Evolutionary conservation across 1,284 basidiomycete genomes (phyloP), one percentile per base, ranked within the genome.

Genomic region (Coriolopsis trogii): DNA sequence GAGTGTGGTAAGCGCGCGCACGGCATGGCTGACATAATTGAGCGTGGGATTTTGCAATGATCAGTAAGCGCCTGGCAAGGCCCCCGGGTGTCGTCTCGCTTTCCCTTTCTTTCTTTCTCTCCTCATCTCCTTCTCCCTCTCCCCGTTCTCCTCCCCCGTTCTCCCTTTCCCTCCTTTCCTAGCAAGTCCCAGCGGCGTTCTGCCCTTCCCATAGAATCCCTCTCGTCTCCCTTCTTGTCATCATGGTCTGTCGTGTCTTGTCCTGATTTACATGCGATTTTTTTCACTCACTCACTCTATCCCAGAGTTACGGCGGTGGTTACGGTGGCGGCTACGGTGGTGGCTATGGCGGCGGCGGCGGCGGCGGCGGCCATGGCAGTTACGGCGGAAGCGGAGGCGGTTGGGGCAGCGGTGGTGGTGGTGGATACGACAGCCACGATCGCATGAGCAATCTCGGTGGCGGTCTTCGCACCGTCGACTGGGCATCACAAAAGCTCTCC

Each of bases 381-480:
- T 69, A 73, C 23, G 67, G 72, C 29, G 63, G 70, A 8, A 69
- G 76, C 6, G 73, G 76, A 30, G 74, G 77, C 37, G 74, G 78
- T 9, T 77, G 80, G 33, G 72, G 78, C 12, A 76, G 80, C 37
- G 79, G 84, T 8, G 77, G 84, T 12, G 77, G 82, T 46, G 77
- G 81, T 37, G 77, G 80, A 43, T 72, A 77, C 40, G 74, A 75
- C 55, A 71, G 73, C 60, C 84, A 87, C 52, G 92, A 95, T 76
- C 85, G 81, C 63, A 95, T 95, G 91, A 75, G 79, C 62, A 81
- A 79, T 69, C 84, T 99, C 41, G 96, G 97, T 39, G 85, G 88
- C 48, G 84, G 89, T 46, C 82, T 99, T 45, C 85, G 85, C 59
- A 80, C 79, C 55, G 87, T 97, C 59, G 92, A 98, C 76, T 99